These are phyloP conservation scores for Physaria fendleri DNA, from an alignment of 345 rosid genomes.

Conservation along the genomic window DNA sequence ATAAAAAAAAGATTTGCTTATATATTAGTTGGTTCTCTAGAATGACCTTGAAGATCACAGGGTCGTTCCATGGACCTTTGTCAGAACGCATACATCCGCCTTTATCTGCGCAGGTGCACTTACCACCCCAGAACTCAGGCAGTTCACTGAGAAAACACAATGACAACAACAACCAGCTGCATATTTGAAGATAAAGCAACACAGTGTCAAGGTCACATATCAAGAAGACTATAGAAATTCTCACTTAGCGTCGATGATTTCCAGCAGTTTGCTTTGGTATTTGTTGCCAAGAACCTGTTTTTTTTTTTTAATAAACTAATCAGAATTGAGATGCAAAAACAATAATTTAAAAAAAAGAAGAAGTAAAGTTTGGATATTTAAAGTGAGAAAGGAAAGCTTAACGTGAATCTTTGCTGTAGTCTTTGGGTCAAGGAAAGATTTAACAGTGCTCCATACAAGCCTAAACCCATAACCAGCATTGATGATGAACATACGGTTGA, in stretches of 20 bases:
- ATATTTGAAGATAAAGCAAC: neutral
- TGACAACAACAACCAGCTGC: neutral
- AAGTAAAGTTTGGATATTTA: neutral
- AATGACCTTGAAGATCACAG: conserved; percentile 55
- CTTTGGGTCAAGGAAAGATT: conserved; percentile 84
- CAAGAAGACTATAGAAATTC: conserved; percentile 6
- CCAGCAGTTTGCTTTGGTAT: conserved; percentile 83
- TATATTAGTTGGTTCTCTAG: neutral
- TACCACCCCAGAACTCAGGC: conserved; percentile 87
- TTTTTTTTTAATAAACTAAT: neutral
- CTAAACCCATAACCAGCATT: conserved; percentile 95
- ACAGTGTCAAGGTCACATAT: conserved; percentile 2
- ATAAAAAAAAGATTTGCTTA: neutral
- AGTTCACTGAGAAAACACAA: conserved; percentile 57
- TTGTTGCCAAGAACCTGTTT: conserved; percentile 86
- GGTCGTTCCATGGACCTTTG: conserved; percentile 94
- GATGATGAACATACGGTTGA: conserved; percentile 93
- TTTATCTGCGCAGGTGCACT: conserved; percentile 67
- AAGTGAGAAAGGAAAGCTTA: conserved; percentile 14
- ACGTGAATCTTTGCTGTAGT: conserved; percentile 95
- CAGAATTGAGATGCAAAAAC: neutral
- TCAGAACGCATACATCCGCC: conserved; percentile 96
- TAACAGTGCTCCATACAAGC: conserved; percentile 75
- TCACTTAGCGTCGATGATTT: conserved; percentile 83
- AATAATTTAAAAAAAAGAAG: neutral